A percentile compares a stretch with the other conserved stretches of the same genome.
Conservation (phyloP, 306 rosid genomes). For the Medicago lupulina region DNA sequence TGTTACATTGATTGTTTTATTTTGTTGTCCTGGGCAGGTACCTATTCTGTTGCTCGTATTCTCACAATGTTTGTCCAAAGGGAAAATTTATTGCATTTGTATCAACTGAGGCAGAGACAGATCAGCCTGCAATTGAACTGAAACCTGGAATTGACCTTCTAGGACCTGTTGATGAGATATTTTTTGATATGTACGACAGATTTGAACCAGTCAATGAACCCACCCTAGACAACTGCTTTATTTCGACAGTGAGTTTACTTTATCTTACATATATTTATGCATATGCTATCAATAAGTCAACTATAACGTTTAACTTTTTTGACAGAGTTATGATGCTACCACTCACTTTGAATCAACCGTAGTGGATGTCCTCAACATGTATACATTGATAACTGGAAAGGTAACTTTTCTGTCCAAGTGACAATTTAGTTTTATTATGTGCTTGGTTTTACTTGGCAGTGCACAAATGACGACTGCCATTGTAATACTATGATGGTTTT, state of each 20-base stretch:
- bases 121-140: constrained; percentile 79
- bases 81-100: constrained; percentile 97
- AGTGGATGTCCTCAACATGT: constrained; percentile 90
- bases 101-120: constrained; percentile 95
- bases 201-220: constrained; percentile 92
- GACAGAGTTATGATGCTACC: constrained; percentile 96
- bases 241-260: constrained; percentile 75
- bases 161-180: constrained; percentile 91
- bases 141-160: constrained; percentile 93
- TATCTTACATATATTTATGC: neutral
- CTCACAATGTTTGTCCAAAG: constrained; percentile 97
- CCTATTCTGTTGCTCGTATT: constrained; percentile 91
- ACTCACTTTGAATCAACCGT: constrained; percentile 98
- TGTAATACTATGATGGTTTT: neutral
- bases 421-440: constrained; percentile 28
- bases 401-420: constrained; percentile 44
- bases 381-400: constrained; percentile 92
- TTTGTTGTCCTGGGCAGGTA: constrained; percentile 66
- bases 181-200: constrained; percentile 88
- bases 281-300: constrained; percentile 5
- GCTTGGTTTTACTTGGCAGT: constrained; percentile 19
- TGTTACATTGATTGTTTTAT: constrained; percentile 25
- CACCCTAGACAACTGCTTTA: constrained; percentile 84
- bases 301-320: constrained; percentile 12
- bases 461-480: constrained; percentile 6